Conservation (phyloP, 331 rosid genomes). For the Rosa hybrid region DNA sequence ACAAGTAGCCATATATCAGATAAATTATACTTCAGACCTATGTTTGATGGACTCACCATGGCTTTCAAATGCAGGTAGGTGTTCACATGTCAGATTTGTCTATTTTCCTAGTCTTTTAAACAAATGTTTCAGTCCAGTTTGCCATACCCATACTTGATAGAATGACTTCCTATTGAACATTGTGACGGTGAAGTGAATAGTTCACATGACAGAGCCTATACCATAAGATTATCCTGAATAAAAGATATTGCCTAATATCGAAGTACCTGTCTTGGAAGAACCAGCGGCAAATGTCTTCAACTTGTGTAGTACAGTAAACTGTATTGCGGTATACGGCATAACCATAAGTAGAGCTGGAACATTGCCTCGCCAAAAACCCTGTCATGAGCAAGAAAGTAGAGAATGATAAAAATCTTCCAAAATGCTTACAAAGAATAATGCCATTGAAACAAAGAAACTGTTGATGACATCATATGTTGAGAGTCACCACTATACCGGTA, state of each 20-base stretch:
- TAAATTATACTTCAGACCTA: not conserved
- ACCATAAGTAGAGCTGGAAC: slow-evolving; percentile 97
- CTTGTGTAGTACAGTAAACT: slow-evolving; percentile 78
- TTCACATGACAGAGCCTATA: not conserved
- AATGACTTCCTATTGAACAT: not conserved
- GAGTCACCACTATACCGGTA: slow-evolving; percentile 44
- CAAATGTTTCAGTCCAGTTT: not conserved
- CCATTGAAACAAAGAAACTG: slow-evolving; percentile 3
- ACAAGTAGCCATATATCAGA: not conserved
- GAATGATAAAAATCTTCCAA: not conserved
- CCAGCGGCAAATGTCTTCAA: slow-evolving; percentile 85
- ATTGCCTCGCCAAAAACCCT: slow-evolving; percentile 99
- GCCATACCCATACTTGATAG: not conserved
- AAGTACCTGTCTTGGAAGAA: slow-evolving; percentile 75
- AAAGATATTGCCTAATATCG: not conserved
- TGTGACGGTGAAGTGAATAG: not conserved
- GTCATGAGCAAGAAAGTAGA: slow-evolving; percentile 13
- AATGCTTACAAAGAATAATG: not conserved
- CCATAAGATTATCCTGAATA: too few species aligned
- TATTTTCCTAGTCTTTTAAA: not conserved
- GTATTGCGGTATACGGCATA: slow-evolving; percentile 96
- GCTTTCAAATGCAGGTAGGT: not conserved
- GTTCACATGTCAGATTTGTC: not conserved
- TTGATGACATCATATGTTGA: not conserved
- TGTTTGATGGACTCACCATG: not conserved